Base-by-base conservation (phyloP, 2,329 filamentous ascomycete species). In the Alternaria postmessia region DNA sequence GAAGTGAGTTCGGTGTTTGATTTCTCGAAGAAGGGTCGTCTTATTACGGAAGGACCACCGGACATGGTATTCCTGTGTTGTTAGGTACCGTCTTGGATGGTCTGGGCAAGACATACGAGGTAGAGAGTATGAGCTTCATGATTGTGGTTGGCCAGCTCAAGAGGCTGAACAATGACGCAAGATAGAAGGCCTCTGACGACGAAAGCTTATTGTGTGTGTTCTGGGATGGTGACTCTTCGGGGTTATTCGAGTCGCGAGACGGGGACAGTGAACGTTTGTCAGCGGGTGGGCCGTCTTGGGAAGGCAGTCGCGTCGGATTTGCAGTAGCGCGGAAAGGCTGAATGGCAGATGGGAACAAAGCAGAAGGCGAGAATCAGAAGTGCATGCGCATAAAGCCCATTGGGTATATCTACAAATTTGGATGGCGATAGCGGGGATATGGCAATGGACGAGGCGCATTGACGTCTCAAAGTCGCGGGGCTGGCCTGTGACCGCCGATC, bases 1-100 rank as follows among this genome's bases (percentile, higher is more conserved):
- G 93, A 94, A 66, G 93, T 91, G 70, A 99, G 87, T 80, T 99
- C 95, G 70, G 94, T 89, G 77, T 98, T 98, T 55, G 94, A 97
- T 76, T 94, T 93, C 75, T 89, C 89, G 66, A 88, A 87, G 61
- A 89, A 86, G 16, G 90, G 88, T 73, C 91, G 92, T 64, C 92
- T 89, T 78, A 97, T 90, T 64, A 97, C 90, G 49, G 93, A 92
- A 58, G 91, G 91, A 58, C 92, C 91, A 65, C 88, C 89, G 71
- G 90, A 90, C 86, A 96, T 92, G 77, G 96, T 91, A 83, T 96
- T 97, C 75, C 87, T 89, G 71, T 88, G 81, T 94, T 75, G 85
- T 64, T 51, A 76, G 69, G n/a, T 69, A 70, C 32, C 61, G 41
- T 32, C 26, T 30, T 38, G 18, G 30, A 12, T 8, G 46, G 16